These are phyloP conservation scores for Magnolia kwangsiensis DNA, from an alignment of 164 flowering plant species.

Conservation along the genomic window DNA sequence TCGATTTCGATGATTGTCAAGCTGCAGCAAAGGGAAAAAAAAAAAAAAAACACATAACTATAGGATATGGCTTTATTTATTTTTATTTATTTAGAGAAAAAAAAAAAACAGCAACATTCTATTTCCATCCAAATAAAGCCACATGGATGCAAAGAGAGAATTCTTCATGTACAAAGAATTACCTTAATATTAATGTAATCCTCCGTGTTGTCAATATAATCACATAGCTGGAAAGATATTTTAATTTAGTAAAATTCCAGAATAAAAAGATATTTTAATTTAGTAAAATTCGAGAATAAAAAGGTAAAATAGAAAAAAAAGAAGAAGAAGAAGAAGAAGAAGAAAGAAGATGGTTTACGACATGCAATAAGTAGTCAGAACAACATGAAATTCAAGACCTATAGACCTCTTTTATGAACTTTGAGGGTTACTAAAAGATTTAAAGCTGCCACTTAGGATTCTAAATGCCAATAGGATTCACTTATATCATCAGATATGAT, in stretches of 20 bases:
- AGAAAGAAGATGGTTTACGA: background rate
- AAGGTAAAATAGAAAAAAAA: background rate
- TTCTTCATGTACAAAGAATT: conserved; percentile 4
- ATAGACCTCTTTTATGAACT: too few species aligned
- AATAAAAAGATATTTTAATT: background rate
- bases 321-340: too few species aligned
- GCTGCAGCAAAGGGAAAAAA: conserved; percentile 41
- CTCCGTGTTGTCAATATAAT: conserved; percentile 93
- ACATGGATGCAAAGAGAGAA: background rate
- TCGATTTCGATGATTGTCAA: conserved; percentile 94
- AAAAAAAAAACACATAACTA: background rate
- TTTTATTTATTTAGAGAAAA: too few species aligned
- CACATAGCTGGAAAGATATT: conserved; percentile 60
- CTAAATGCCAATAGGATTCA: too few species aligned
- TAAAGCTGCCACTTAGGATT: background rate
- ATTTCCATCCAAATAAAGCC: background rate
- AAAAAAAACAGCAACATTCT: too few species aligned
- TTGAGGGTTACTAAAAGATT: too few species aligned
- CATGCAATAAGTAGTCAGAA: background rate
- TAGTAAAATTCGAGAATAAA: background rate
- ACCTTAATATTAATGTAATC: conserved; percentile 99
- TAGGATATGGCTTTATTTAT: too few species aligned
- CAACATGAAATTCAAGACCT: background rate
- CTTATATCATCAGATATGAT: too few species aligned
- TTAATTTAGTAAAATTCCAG: background rate